Evolutionary conservation across 1,284 basidiomycete genomes (phyloP).

Genomic region (Leccinum solheimii): DNA sequence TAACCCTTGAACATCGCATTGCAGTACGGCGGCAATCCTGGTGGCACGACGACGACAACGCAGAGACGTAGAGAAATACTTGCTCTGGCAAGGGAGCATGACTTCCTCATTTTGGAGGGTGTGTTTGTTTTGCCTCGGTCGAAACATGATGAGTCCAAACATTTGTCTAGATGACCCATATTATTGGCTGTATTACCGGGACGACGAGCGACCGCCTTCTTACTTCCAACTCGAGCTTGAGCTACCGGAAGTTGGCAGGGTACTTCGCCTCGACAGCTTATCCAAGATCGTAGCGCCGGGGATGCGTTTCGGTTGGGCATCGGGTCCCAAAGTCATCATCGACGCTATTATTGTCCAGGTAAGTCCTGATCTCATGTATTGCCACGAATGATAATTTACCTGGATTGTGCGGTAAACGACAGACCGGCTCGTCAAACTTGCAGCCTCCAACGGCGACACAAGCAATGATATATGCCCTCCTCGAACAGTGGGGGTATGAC

Average conservation of each 20-base stretch:
- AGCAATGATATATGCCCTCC: conserved; percentile 60
- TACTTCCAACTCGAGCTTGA: conserved; percentile 75
- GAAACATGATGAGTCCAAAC: background rate
- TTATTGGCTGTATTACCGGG: conserved; percentile 31
- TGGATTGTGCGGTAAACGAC: conserved; percentile 23
- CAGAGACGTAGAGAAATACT: conserved; percentile 76
- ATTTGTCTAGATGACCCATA: conserved; percentile 64
- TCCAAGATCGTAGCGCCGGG: conserved; percentile 84
- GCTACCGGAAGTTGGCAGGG: conserved; percentile 62
- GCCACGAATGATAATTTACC: background rate
- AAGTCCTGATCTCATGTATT: conserved; percentile 26
- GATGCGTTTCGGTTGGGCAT: conserved; percentile 76
- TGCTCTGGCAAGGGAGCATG: conserved; percentile 65
- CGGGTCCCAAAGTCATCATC: conserved; percentile 72
- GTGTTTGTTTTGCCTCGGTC: background rate
- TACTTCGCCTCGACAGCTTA: conserved; percentile 81
- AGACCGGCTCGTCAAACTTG: conserved; percentile 73
- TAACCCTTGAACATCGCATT: background rate
- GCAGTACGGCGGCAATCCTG: conserved; percentile 78
- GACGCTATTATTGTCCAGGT: conserved; percentile 72
- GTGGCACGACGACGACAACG: conserved; percentile 70
- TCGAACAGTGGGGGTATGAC: conserved; percentile 74
- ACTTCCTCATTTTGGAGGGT: conserved; percentile 82
- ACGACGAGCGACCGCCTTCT: conserved; percentile 53
- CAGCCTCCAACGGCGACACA: conserved; percentile 77